These are phyloP conservation scores for Halenospora varia DNA, from an alignment of 495 filamentous ascomycete genomes.

Conservation along the genomic window DNA sequence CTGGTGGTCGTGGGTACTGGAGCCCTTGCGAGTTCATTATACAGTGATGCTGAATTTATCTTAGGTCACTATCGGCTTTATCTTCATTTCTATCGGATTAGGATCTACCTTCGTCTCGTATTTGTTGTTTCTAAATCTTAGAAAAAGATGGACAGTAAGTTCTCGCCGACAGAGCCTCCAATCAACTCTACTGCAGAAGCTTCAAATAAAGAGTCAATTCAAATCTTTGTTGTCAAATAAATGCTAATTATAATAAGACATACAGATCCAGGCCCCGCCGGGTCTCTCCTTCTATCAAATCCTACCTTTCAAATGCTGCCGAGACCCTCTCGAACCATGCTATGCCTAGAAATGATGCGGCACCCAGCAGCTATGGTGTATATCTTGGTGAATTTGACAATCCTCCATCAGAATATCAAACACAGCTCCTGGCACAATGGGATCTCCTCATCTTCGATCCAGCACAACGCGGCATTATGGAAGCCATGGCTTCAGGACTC, in stretches of 20 bases:
- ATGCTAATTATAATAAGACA: background rate
- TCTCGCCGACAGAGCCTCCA: no score
- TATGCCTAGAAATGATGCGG: background rate
- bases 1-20: constrained; percentile 15
- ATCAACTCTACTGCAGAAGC: background rate
- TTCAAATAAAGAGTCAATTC: no score
- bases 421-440: constrained; percentile 37
- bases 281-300: constrained; percentile 1
- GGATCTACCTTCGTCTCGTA: constrained; percentile 5
- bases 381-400: constrained; percentile 37
- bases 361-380: constrained; percentile 38
- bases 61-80: constrained; percentile 12
- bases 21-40: background rate
- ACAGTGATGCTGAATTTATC: background rate
- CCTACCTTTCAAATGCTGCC: background rate
- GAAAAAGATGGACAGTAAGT: constrained; percentile 2
- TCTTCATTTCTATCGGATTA: constrained; percentile 8
- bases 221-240: no score
- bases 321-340: constrained; percentile 1
- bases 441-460: constrained; percentile 41
- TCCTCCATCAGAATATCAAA: constrained; percentile 32
- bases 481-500: constrained; percentile 25
- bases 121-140: background rate
- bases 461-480: constrained; percentile 31
- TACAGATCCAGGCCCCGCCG: background rate